Evolutionary conservation across 164 flowering plant genomes (phyloP).

Genomic region (Chimonanthus salicifolius): DNA sequence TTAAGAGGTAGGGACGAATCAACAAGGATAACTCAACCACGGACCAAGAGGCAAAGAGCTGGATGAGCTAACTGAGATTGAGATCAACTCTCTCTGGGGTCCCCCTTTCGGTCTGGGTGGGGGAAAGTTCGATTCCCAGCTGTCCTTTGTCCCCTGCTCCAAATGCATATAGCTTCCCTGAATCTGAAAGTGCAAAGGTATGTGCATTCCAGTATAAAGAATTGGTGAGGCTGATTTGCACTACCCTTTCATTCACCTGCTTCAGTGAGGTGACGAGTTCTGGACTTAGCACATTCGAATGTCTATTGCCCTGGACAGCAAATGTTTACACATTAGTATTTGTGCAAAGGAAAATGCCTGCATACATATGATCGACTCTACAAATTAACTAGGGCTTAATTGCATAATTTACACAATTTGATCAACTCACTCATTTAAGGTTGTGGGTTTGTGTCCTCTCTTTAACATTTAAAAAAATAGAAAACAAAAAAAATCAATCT

Average conservation of each 20-base stretch:
- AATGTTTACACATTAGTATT: not conserved
- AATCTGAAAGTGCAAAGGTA: constrained; percentile 87
- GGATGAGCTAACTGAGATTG: constrained; percentile 47
- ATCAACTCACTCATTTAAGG: no score
- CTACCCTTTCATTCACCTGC: constrained; percentile 65
- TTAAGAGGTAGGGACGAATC: constrained; percentile 6
- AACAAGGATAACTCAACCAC: constrained; percentile 3
- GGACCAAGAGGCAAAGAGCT: not conserved
- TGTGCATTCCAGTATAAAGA: constrained; percentile 93
- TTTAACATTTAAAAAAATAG: no score
- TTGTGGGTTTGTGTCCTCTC: no score
- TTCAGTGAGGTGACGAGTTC: constrained; percentile 79
- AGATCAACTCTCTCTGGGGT: constrained; percentile 72
- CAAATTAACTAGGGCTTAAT: not conserved
- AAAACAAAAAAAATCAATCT: not conserved
- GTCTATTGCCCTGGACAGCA: constrained; percentile 56
- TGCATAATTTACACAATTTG: no score
- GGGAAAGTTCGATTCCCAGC: constrained; percentile 66
- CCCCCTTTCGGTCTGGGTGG: constrained; percentile 60
- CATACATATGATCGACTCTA: not conserved
- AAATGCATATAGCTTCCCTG: constrained; percentile 86
- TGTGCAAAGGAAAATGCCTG: not conserved
- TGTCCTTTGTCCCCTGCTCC: constrained; percentile 96
- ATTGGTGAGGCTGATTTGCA: constrained; percentile 91
- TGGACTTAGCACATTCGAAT: constrained; percentile 66